A percentile compares a stretch with the other conserved stretches of the same genome.
Evolutionary conservation across 805 yeast genomes (phyloP).

Genomic region (Barnettozyma sp.): DNA sequence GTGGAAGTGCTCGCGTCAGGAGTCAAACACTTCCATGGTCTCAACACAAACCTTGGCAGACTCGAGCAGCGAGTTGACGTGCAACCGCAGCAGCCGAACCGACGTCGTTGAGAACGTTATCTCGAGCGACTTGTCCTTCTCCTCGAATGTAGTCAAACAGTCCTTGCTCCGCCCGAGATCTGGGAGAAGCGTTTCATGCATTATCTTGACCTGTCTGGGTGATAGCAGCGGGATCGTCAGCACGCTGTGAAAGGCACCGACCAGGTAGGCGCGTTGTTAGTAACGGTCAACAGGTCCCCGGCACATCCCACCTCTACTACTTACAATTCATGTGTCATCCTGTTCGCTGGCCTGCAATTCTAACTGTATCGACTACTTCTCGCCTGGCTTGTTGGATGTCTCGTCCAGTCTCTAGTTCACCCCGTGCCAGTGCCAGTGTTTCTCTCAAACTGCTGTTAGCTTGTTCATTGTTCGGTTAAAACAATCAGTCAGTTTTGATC

Average conservation of each 20-base stretch:
- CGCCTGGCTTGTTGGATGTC: no score
- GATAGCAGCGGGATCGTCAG: slow-evolving; percentile 60
- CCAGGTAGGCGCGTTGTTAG: no score
- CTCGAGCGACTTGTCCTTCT: slow-evolving; percentile 30
- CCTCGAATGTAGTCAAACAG: slow-evolving; percentile 40
- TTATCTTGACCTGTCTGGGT: slow-evolving; percentile 54
- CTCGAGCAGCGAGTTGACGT: slow-evolving; percentile 75
- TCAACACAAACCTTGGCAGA: slow-evolving; percentile 71
- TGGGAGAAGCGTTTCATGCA: slow-evolving; percentile 28
- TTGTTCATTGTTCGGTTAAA: no score
- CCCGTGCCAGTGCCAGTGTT: no score
- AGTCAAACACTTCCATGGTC: slow-evolving; percentile 65
- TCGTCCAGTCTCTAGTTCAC: no score
- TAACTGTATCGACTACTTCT: no score
- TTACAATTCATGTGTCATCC: slow-evolving; percentile 4
- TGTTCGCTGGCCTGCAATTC: no score
- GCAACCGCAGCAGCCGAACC: slow-evolving; percentile 75
- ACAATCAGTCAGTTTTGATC: no score
- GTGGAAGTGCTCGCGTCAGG: no score
- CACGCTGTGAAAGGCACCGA: slow-evolving; percentile 24
- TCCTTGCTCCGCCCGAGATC: slow-evolving; percentile 59
- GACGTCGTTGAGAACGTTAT: slow-evolving; percentile 54
- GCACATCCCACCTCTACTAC: no score
- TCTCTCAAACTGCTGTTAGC: no score
- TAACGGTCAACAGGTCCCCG: no score